Evolutionary conservation across 768 basidiomycete genomes (phyloP).

Genomic region (Rhizopogon salebrosus): DNA sequence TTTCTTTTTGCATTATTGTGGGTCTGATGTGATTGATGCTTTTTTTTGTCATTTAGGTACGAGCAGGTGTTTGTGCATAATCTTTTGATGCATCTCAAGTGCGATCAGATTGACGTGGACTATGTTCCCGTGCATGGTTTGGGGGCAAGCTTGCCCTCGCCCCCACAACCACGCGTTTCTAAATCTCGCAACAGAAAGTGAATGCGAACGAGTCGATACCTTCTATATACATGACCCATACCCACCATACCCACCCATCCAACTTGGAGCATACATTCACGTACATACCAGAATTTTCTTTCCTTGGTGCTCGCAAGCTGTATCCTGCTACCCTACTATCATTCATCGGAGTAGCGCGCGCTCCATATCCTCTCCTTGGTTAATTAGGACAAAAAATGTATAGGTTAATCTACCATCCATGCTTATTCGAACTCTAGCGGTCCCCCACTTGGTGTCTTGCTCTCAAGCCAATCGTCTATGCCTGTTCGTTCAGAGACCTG

Average conservation of each 20-base stretch:
- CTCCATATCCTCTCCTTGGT: background rate
- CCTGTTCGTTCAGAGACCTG: background rate
- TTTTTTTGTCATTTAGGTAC: slow-evolving; percentile 43
- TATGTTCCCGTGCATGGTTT: slow-evolving; percentile 79
- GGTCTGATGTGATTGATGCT: slow-evolving; percentile 9
- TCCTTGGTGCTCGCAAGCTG: background rate
- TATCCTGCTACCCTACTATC: slow-evolving; percentile 1
- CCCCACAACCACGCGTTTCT: slow-evolving; percentile 39
- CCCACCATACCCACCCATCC: background rate
- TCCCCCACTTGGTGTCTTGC: background rate
- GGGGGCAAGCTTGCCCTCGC: slow-evolving; percentile 52
- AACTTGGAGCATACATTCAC: background rate
- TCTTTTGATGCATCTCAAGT: slow-evolving; percentile 74
- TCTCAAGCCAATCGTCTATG: background rate
- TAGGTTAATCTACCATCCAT: background rate
- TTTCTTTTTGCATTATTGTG: too few relatives aligned
- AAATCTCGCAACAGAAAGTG: slow-evolving; percentile 54
- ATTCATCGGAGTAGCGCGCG: background rate
- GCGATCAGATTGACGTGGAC: slow-evolving; percentile 66
- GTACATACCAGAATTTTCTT: background rate
- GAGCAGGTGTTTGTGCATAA: slow-evolving; percentile 89
- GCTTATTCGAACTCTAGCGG: background rate
- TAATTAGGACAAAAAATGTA: slow-evolving; percentile 1
- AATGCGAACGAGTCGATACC: background rate
- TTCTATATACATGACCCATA: background rate